Conservation (phyloP, 331 rosid genomes). For the Quercus tomentella region DNA sequence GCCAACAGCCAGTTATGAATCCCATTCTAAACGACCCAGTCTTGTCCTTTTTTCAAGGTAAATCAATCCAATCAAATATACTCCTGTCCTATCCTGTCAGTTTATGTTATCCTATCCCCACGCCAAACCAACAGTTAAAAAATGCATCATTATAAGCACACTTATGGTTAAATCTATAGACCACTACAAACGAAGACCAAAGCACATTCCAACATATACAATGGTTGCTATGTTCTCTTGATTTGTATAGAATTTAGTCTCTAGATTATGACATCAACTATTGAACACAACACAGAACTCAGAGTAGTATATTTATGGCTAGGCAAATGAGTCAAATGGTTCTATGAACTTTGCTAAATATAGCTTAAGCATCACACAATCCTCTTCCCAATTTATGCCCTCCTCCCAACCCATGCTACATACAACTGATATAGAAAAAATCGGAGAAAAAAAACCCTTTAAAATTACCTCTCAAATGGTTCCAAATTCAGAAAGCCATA, state of each 20-base stretch:
- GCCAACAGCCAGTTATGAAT: no score
- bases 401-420: not conserved
- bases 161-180: not conserved
- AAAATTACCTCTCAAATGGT: conserved; percentile 35
- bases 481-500: conserved; percentile 54
- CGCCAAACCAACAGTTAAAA: not conserved
- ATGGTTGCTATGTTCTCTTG: no score
- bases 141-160: not conserved
- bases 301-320: not conserved
- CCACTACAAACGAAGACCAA: not conserved
- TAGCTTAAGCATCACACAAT: not conserved
- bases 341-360: not conserved
- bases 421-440: not conserved
- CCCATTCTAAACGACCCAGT: no score
- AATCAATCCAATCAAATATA: not conserved
- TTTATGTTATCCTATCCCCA: not conserved
- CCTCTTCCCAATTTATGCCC: not conserved
- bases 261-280: not conserved
- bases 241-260: not conserved
- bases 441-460: not conserved
- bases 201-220: not conserved
- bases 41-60: no score
- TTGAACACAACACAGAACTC: not conserved
- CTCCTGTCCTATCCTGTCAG: not conserved
- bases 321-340: not conserved